Evolutionary conservation across 2,329 filamentous ascomycete species (phyloP), one percentile per base, ranked within the genome.

Genomic region (Arthroderma uncinatum): DNA sequence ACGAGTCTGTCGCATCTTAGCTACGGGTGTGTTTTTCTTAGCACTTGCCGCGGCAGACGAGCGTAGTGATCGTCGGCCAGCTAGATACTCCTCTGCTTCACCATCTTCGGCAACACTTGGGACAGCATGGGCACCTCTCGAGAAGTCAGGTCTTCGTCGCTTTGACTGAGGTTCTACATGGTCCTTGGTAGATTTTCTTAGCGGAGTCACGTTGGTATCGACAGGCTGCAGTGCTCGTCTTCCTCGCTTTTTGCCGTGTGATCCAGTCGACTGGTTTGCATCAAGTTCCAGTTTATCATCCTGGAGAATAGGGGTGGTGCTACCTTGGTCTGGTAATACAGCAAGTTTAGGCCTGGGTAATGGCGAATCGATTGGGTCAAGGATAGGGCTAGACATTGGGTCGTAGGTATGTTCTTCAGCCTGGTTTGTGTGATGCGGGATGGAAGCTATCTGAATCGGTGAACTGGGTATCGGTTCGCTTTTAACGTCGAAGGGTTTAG

Each of bases 91-190:
- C 16, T 57, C 63, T 47, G 66, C 64, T 53, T 74, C 73, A 1
- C 78, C 77, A 62, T 81, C 79, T 59, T 82, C 79, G 1, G 78
- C 73, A 34, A 82, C 62, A 5, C 64, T 65, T 25, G 71, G 70
- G 60, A 80, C 73, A 5, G 71, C 72, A n/a, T 67, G 65, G 7
- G 63, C 66, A 63, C 62, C 58, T 58, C 58, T 62, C 14, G 47
- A 33, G 59, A 54, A 59, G 6, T 40, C 63, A 65, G 50, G 66
- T 65, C 60, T 77, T 74, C 61, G 70, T 71, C 54, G 73, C 74
- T 66, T 62, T 16, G 60, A 60, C 57, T 57, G 58, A 60, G 54
- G 34, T 28, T 42, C 50, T 57, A 57, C 56, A 54, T 58, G 34
- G 40, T 57, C 52, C 53, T 55, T 42, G 36, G 57, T 40, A 53